These are phyloP conservation scores for Adansonia digitata DNA, from an alignment of 345 rosid genomes.

Conservation along the genomic window DNA sequence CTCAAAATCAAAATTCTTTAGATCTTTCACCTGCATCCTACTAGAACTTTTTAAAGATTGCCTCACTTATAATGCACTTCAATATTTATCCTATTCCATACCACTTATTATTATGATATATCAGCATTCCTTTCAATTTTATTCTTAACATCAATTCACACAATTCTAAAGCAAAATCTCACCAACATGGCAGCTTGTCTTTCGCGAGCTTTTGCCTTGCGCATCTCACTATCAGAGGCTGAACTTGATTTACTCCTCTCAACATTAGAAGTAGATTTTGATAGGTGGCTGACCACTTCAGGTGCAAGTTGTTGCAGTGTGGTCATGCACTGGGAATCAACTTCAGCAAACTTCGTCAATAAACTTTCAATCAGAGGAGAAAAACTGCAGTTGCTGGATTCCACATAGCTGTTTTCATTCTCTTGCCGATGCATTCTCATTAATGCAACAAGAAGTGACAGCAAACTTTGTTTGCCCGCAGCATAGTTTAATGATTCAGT, in stretches of 20 bases:
- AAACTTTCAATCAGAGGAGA: constrained; percentile 71
- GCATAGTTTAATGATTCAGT: constrained; percentile 39
- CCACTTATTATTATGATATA: background rate
- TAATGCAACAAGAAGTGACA: constrained; percentile 84
- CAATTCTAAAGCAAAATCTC: constrained; percentile 23
- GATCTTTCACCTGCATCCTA: background rate
- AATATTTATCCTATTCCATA: background rate
- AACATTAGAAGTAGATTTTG: constrained; percentile 23
- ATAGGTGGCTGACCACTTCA: constrained; percentile 50
- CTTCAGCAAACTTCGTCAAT: constrained; percentile 70
- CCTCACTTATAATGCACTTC: background rate
- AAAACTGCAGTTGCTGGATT: constrained; percentile 60
- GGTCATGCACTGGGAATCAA: constrained; percentile 57
- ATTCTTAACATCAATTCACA: background rate
- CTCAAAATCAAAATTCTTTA: background rate
- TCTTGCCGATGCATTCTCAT: constrained; percentile 61
- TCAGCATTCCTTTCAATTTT: background rate
- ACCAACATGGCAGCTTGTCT: constrained; percentile 88
- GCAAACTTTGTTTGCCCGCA: constrained; percentile 59
- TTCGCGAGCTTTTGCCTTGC: constrained; percentile 83
- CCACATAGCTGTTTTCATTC: constrained; percentile 37
- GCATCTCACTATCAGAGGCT: constrained; percentile 56
- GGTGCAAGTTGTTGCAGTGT: constrained; percentile 76
- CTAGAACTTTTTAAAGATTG: background rate
- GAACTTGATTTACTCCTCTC: constrained; percentile 28